Evolutionary conservation across 352 stramenopile genomes (phyloP).

Genomic region (Globisporangium cystogenes): DNA sequence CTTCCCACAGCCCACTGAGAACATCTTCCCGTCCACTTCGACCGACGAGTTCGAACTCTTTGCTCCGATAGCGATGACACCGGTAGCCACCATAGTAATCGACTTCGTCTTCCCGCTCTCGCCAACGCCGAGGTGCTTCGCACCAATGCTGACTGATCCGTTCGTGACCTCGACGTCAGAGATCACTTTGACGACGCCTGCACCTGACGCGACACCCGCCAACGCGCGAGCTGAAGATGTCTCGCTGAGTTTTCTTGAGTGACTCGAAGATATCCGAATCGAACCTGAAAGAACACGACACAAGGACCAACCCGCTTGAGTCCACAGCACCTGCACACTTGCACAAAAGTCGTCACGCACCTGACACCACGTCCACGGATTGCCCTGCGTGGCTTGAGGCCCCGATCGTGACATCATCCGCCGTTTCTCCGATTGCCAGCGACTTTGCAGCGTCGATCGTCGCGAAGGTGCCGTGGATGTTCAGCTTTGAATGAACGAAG

Average conservation of each 20-base stretch:
- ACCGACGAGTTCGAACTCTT: conserved; percentile 5
- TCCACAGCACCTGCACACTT: background rate
- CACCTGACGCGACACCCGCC: background rate
- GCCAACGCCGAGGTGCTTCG: conserved; percentile 3
- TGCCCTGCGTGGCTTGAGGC: conserved; percentile 16
- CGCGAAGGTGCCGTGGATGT: conserved; percentile 16
- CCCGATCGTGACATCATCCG: conserved; percentile 23
- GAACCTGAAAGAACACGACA: conserved; percentile 2
- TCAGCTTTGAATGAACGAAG: conserved; percentile 14
- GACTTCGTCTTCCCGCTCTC: conserved; percentile 6
- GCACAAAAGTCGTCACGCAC: background rate
- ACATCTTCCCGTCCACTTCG: conserved; percentile 1
- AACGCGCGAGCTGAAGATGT: background rate
- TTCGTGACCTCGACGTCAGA: conserved; percentile 10
- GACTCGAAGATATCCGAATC: conserved; percentile 8
- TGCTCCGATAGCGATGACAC: conserved; percentile 2
- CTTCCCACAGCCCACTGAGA: conserved; percentile 4
- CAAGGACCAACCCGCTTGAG: background rate
- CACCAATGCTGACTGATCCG: conserved; percentile 2
- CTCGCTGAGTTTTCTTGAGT: background rate
- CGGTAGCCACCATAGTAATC: background rate
- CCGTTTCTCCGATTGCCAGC: conserved; percentile 19
- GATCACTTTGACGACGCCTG: background rate
- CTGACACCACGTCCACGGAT: conserved; percentile 25
- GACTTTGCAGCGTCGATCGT: conserved; percentile 21